These are phyloP conservation scores for Sugiyamaella japonica DNA, from an alignment of 1,139 yeast species.

Conservation along the genomic window DNA sequence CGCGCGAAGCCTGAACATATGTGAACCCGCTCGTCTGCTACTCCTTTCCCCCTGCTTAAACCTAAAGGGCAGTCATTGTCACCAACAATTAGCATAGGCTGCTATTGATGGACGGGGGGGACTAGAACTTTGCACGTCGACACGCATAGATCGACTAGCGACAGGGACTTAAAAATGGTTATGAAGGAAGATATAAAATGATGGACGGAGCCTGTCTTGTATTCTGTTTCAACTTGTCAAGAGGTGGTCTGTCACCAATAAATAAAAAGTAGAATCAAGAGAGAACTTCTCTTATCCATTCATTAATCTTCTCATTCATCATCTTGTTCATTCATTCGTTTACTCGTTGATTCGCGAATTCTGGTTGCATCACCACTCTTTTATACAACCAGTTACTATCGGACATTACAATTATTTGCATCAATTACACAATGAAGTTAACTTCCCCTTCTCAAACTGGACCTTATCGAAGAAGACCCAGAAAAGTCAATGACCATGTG, in stretches of 20 bases:
- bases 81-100: too few relatives aligned
- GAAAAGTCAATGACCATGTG: conserved; percentile 6
- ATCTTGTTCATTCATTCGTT: conserved; percentile 2
- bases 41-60: conserved; percentile 11
- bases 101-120: neutral
- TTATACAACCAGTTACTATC: too few relatives aligned
- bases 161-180: neutral
- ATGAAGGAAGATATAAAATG: conserved; percentile 5
- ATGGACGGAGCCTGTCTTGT: neutral
- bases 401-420: too few relatives aligned
- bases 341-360: neutral
- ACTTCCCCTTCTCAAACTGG: conserved; percentile 8
- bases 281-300: neutral
- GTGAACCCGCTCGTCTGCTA: too few relatives aligned
- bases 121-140: conserved; percentile 6
- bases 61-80: neutral
- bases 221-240: neutral
- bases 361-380: too few relatives aligned
- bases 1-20: too few relatives aligned
- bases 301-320: neutral
- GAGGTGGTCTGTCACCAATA: too few relatives aligned
- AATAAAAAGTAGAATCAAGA: neutral
- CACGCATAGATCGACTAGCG: conserved; percentile 3
- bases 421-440: conserved; percentile 7
- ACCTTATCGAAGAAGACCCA: conserved; percentile 8